Evolutionary conservation across 129 eudicot genomes (phyloP).

Genomic region (Dittrichia graveolens): DNA sequence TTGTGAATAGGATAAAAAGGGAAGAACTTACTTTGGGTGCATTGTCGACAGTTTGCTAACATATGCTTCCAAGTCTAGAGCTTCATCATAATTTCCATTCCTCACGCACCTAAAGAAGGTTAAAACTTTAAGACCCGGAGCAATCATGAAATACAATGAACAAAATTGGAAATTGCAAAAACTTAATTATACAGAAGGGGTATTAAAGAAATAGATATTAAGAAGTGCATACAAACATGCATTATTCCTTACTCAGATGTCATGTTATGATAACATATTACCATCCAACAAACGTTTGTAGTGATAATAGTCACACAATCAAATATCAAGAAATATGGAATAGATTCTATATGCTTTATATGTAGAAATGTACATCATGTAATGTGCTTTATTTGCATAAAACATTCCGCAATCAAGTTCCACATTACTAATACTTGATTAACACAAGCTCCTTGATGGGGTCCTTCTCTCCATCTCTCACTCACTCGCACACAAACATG

Average conservation of each 20-base stretch:
- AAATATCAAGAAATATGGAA: too few relatives aligned
- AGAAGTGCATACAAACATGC: slow-evolving; percentile 1
- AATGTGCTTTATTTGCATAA: too few relatives aligned
- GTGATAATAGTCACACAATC: too few relatives aligned
- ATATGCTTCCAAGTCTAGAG: slow-evolving; percentile 93
- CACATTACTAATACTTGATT: too few relatives aligned
- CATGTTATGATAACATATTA: too few relatives aligned
- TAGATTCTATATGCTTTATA: too few relatives aligned
- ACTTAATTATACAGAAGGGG: not conserved
- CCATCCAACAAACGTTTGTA: too few relatives aligned
- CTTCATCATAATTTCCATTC: slow-evolving; percentile 98
- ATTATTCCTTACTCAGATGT: not conserved
- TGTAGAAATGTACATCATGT: too few relatives aligned
- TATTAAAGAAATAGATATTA: not conserved
- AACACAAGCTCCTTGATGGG: too few relatives aligned
- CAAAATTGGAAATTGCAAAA: not conserved
- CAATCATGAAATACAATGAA: not conserved
- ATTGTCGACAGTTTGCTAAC: slow-evolving; percentile 89
- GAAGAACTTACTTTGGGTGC: slow-evolving; percentile 86
- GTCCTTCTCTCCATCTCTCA: too few relatives aligned
- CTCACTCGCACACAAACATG: too few relatives aligned
- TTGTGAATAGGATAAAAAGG: slow-evolving; percentile 11
- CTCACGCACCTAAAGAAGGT: slow-evolving; percentile 74
- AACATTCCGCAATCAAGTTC: too few relatives aligned
- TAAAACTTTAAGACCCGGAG: slow-evolving; percentile 5